Evolutionary conservation across 2,329 filamentous ascomycete species (phyloP).

Genomic region (Neonectria faginata): DNA sequence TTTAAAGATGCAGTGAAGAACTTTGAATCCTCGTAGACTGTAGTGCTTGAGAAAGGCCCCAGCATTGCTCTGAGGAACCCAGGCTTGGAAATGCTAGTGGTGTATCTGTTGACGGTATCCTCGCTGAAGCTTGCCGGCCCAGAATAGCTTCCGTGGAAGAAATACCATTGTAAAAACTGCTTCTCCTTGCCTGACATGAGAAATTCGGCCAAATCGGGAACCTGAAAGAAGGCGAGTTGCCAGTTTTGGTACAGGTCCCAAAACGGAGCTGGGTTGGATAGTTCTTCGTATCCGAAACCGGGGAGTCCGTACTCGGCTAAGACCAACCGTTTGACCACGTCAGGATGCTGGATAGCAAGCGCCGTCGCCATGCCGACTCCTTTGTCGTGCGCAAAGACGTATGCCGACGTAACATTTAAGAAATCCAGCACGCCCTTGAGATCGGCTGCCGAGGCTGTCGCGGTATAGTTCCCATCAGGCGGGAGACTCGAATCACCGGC

Average conservation of each 20-base stretch:
- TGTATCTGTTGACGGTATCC: conserved; percentile 54
- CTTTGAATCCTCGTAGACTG: conserved; percentile 48
- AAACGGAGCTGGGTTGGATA: conserved; percentile 46
- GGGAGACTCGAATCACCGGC: conserved; percentile 56
- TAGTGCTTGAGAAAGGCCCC: conserved; percentile 49
- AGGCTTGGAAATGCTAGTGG: conserved; percentile 55
- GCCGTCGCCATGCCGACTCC: conserved; percentile 57
- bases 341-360: conserved; percentile 53
- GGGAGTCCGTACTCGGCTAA: conserved; percentile 57
- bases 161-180: conserved; percentile 59
- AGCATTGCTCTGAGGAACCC: conserved; percentile 57
- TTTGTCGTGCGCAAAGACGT: conserved; percentile 60
- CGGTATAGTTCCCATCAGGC: conserved; percentile 54
- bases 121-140: conserved; percentile 52
- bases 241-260: conserved; percentile 56
- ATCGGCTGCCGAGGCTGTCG: conserved; percentile 53
- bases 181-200: conserved; percentile 57
- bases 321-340: conserved; percentile 50
- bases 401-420: conserved; percentile 55
- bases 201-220: conserved; percentile 60
- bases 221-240: conserved; percentile 59
- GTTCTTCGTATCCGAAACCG: conserved; percentile 55
- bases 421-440: conserved; percentile 56
- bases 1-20: conserved; percentile 52
- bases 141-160: conserved; percentile 58